Conservation (phyloP, 129 eudicot genomes). For the Kitagawia praeruptora region DNA sequence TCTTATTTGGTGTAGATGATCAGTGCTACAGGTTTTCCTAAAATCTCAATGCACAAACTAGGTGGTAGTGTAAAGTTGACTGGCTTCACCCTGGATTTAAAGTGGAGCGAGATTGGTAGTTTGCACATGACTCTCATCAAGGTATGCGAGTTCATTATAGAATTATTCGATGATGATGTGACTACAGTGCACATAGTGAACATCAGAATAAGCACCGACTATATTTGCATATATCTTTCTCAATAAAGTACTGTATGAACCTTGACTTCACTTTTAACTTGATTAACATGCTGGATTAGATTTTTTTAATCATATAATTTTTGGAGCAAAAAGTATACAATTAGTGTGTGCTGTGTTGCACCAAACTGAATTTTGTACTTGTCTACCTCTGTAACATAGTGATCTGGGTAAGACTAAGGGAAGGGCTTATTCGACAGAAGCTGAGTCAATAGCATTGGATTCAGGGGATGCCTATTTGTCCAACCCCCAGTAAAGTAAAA, state of each 20-base stretch:
- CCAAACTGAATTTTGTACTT: neutral
- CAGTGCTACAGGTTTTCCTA: conserved; percentile 59
- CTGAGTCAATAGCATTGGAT: neutral
- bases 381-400: neutral
- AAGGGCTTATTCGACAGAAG: neutral
- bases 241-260: neutral
- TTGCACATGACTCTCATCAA: conserved; percentile 57
- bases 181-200: neutral
- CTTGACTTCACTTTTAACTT: neutral
- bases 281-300: neutral
- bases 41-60: conserved; percentile 44
- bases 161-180: neutral
- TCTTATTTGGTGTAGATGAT: conserved; percentile 44
- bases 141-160: conserved; percentile 37
- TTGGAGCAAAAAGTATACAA: neutral
- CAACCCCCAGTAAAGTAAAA: neutral
- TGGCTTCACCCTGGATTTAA: conserved; percentile 47
- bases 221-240: neutral
- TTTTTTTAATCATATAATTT: neutral
- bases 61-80: conserved; percentile 48
- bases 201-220: neutral
- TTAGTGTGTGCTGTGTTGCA: neutral
- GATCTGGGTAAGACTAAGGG: neutral
- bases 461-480: neutral
- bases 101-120: conserved; percentile 79